Evolutionary conservation across 2,329 filamentous ascomycete genomes (phyloP), one percentile per base, ranked within the genome.

Genomic region (Rutstroemia sp.): DNA sequence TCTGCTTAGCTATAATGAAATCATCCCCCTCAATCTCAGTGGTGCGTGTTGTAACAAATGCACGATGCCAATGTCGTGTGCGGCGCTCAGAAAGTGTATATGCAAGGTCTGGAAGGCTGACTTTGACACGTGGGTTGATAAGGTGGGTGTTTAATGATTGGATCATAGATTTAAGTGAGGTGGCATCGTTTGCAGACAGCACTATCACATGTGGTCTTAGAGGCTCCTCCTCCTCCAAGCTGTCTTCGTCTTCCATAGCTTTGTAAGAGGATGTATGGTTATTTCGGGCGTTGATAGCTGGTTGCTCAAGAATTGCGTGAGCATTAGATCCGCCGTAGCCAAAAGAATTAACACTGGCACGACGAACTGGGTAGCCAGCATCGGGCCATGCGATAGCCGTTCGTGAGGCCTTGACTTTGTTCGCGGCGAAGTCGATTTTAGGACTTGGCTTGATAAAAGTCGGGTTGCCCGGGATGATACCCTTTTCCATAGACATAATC

Each of bases 381-480:
- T 27, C 14, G 34, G 60, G 61, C 61, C 60, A 63, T 21, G 54
- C 48, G 10, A 54, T 39, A 16, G 54, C 19, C 7, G 42, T 27
- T 5, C 60, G n/a, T 48, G 25, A 30, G 17, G 51, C 37, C 16
- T 21, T 60, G 16, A 71, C 68, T 56, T 67, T 65, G 0, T 72
- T 45, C 2, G 66, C 70, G 67, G 67, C 70, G 14, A 69, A 64
- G 2, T 57, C 44, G 27, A 53, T 4, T 50, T 41, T 21, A 25
- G 51, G 51, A 46, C 75, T 76, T 2, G 67, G 62, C 10, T 61
- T 69, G 25, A 68, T 62, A 39, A 75, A 75, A 37, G 73, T 71
- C 34, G 64, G 65, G 56, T 73, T 75, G 4, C 73, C 71, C 14
- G 71, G 68, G 17, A 75, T 71, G 6, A 73, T 65, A 0, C 70